Base-by-base conservation (phyloP, 2,329 filamentous ascomycete species). In the Chrysoporthe cubensis region DNA sequence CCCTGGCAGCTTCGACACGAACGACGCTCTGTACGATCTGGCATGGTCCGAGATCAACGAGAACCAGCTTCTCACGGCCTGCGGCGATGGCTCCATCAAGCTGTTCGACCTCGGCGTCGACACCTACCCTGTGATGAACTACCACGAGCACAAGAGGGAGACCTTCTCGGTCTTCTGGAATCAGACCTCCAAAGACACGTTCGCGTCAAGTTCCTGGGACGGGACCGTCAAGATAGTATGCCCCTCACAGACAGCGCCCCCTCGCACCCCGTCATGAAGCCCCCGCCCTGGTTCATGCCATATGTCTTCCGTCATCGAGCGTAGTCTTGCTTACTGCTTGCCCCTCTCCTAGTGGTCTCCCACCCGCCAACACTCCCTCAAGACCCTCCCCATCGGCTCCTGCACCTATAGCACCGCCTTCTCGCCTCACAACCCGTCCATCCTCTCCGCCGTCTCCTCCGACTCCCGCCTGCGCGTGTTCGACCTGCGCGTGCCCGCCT, bases 11-110 rank as follows among this genome's bases (percentile, higher is more conserved):
- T 99, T 95, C 82, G 95, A 97, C 76, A 99, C 96, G 13, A 96
- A 98, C 82, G 96, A 99, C 79, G 92, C 94, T 57, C 90, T 98
- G 71, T 99, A 97, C 80, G 96, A 99, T 80, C 85, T 96, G 64
- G 88, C 94, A 37, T 98, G 96, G 94, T 97, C 94, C 21, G 96
- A 99, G 82, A 88, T 93, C 73, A 94, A 99, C 82, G 95, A 97
- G 82, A 97, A 96, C 80, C 96, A 99, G 81, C 83, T 97, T 63
- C 86, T 97, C 26, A 90, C 91, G 1, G 94, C 94, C 0, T 94
- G 92, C 72, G 96, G 96, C 71, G 96, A 99, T 81, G 96, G 96
- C 66, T 95, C 92, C 65, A 87, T 99, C 75, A 97, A 97, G 81
- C 88, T 99, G 59, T 99, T 96, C 79, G 96, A 99, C 80, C 87